Conservation (phyloP, 202 grass and related monocot species). For the Digitaria exilis region DNA sequence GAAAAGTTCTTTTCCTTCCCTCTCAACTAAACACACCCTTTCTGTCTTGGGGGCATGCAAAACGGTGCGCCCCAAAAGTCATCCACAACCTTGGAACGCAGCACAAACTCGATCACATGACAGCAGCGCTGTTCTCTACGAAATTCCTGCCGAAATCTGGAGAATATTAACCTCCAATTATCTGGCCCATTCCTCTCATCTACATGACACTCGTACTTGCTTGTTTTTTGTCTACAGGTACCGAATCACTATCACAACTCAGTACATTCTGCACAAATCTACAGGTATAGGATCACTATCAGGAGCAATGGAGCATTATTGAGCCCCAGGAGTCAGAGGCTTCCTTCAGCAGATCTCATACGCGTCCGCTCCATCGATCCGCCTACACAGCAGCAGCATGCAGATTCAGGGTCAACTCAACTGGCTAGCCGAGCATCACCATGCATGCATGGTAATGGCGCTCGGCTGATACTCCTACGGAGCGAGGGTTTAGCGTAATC, state of each 20-base stretch:
- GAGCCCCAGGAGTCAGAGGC: conserved; percentile 29
- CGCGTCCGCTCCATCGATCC: neutral
- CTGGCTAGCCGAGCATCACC: conserved; percentile 2
- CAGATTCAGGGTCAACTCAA: conserved; percentile 42
- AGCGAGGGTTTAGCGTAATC: neutral
- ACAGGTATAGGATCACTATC: conserved; percentile 20
- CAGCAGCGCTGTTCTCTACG: neutral
- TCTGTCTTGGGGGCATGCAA: conserved; percentile 28
- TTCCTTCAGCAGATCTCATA: neutral
- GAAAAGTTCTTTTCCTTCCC: too few relatives aligned
- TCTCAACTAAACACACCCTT: too few relatives aligned
- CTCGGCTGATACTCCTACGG: neutral
- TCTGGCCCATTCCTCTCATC: neutral
- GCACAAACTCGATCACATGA: neutral
- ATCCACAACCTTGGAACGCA: conserved; percentile 4
- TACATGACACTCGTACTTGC: neutral
- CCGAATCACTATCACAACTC: neutral
- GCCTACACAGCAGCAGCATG: neutral
- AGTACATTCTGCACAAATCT: neutral
- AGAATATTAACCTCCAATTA: neutral
- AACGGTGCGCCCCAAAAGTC: neutral
- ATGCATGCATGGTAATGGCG: neutral
- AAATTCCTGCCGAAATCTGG: neutral
- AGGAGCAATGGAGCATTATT: neutral
- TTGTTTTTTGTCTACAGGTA: neutral